These are phyloP conservation scores for Yarrowia sp. DNA, from an alignment of 805 yeast genomes.

Conservation along the genomic window DNA sequence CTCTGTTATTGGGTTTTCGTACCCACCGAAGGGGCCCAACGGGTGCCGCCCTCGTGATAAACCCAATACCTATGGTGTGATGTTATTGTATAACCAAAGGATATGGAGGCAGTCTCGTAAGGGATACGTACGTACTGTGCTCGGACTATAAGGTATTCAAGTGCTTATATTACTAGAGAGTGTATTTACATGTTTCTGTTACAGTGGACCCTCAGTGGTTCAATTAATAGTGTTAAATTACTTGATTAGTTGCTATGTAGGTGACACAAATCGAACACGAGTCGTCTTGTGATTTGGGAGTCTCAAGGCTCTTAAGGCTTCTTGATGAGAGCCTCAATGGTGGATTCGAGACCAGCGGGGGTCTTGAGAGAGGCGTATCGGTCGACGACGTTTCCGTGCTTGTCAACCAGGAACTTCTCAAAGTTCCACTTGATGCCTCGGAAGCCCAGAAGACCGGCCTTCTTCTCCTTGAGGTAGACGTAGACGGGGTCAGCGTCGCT, in stretches of 20 bases:
- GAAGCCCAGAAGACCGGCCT: slow-evolving; percentile 62
- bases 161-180: too few species aligned
- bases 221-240: not conserved
- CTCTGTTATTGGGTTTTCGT: not conserved
- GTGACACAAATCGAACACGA: not conserved
- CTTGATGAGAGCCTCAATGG: slow-evolving; percentile 56
- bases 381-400: slow-evolving; percentile 53
- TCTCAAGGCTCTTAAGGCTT: not conserved
- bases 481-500: slow-evolving; percentile 74
- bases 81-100: too few species aligned
- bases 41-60: not conserved
- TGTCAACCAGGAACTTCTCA: slow-evolving; percentile 64
- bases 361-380: slow-evolving; percentile 66
- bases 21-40: too few species aligned
- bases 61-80: too few species aligned
- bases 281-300: not conserved
- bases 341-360: slow-evolving; percentile 58
- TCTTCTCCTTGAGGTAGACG: slow-evolving; percentile 64
- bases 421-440: slow-evolving; percentile 75
- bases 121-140: too few species aligned
- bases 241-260: not conserved
- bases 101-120: too few species aligned
- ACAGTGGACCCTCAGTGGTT: not conserved
- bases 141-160: too few species aligned
- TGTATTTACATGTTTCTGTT: too few species aligned